phyloP scores from a whole-genome alignment of 257 asterid species.

The Coffea canephora region DNA sequence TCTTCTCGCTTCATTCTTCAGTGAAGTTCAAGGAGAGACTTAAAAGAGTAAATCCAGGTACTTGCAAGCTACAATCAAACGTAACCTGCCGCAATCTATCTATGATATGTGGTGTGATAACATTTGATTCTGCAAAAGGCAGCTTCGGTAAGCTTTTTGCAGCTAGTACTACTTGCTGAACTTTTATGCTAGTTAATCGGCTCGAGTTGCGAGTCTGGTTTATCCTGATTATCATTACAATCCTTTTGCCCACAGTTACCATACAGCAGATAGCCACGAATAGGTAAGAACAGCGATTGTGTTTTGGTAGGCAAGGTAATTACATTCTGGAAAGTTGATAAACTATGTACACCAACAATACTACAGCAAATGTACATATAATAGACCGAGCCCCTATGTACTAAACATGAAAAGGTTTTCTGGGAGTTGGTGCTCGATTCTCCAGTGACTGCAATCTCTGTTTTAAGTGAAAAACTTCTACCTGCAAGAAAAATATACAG shows the following conservation, averaged over 20 bases:
- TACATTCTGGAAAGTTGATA: background rate
- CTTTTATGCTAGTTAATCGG: background rate
- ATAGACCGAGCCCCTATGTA: background rate
- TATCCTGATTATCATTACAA: background rate
- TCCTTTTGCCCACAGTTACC: background rate
- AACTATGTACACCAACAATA: conserved; percentile 11
- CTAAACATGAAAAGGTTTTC: conserved; percentile 84
- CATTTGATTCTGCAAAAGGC: no score
- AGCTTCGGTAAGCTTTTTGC: no score
- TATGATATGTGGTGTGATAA: no score
- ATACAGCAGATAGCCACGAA: background rate
- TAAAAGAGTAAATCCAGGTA: no score
- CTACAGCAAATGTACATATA: background rate
- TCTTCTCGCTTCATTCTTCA: no score
- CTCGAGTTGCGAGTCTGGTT: background rate
- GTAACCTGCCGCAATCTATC: no score
- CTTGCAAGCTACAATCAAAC: no score
- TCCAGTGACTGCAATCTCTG: conserved; percentile 92
- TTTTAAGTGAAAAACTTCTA: conserved; percentile 87
- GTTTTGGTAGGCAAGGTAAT: background rate
- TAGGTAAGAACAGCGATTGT: background rate
- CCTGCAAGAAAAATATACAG: conserved; percentile 36
- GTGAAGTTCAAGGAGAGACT: no score
- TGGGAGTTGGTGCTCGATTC: conserved; percentile 83
- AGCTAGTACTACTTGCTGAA: no score